Evolutionary conservation across 2,329 filamentous ascomycete species (phyloP).

Genomic region (Alternaria brassicae): DNA sequence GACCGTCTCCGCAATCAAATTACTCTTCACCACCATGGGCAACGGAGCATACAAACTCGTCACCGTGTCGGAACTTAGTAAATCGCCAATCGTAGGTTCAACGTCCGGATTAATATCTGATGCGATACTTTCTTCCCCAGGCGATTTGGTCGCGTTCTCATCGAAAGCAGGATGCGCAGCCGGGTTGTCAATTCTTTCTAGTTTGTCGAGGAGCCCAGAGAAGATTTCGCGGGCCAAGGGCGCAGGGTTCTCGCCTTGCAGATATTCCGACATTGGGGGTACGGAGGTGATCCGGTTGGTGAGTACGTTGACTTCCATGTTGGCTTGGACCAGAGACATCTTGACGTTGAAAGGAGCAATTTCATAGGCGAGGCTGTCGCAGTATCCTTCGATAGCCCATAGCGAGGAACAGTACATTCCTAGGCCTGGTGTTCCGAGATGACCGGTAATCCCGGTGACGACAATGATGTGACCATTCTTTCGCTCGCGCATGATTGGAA

Average conservation of each 20-base stretch:
- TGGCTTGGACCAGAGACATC: conserved; percentile 93
- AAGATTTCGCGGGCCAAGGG: conserved; percentile 86
- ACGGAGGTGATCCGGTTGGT: conserved; percentile 87
- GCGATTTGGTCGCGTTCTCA: conserved; percentile 44
- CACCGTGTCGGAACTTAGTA: conserved; percentile 58
- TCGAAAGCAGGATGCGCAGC: conserved; percentile 31
- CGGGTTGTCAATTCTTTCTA: conserved; percentile 66
- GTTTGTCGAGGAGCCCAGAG: conserved; percentile 75
- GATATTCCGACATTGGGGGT: conserved; percentile 75
- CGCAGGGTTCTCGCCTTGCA: conserved; percentile 73
- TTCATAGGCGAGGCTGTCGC: conserved; percentile 92
- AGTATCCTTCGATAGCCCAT: conserved; percentile 95
- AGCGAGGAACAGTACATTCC: conserved; percentile 90
- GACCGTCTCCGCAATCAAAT: conserved; percentile 85
- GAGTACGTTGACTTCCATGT: conserved; percentile 87
- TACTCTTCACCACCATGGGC: conserved; percentile 69
- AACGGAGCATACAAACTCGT: conserved; percentile 78
- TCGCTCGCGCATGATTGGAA: conserved; percentile 80
- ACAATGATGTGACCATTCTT: conserved; percentile 89
- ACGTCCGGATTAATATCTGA: conserved; percentile 38
- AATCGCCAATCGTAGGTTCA: conserved; percentile 53
- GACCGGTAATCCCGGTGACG: conserved; percentile 86
- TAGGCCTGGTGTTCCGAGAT: conserved; percentile 90
- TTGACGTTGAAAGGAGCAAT: conserved; percentile 95
- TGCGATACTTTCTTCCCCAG: conserved; percentile 33